Evolutionary conservation across 2,329 filamentous ascomycete species (phyloP).

Genomic region (Pochonia chlamydosporia): DNA sequence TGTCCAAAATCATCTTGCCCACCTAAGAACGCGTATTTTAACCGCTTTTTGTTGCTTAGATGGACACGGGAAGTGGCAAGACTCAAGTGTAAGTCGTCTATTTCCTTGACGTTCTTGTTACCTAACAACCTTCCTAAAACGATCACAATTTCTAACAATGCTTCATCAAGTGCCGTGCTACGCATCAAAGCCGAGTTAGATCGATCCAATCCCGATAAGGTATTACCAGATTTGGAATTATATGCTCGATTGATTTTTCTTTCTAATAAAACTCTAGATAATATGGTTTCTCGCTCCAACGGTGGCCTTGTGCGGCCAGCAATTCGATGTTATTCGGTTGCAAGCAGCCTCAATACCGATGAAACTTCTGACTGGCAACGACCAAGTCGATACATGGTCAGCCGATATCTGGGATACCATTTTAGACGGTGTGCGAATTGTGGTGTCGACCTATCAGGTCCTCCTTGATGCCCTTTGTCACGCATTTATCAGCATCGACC

Average conservation of each 20-base stretch:
- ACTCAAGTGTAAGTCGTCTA: constrained; percentile 59
- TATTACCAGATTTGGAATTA: constrained; percentile 21
- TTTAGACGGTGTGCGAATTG: constrained; percentile 59
- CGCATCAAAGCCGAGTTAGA: constrained; percentile 63
- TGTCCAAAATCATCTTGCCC: too few relatives aligned
- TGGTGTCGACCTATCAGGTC: constrained; percentile 73
- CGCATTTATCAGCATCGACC: constrained; percentile 62
- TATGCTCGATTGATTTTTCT: neutral
- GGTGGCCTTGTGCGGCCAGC: constrained; percentile 61
- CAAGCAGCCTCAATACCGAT: constrained; percentile 56
- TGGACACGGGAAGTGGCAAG: constrained; percentile 77
- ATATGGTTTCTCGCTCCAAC: constrained; percentile 74
- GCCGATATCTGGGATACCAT: constrained; percentile 61
- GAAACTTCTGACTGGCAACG: constrained; percentile 59
- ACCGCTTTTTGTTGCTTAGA: constrained; percentile 38
- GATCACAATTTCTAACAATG: constrained; percentile 1
- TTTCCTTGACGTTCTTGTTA: neutral
- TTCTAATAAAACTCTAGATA: constrained; percentile 25
- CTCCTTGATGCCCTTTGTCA: constrained; percentile 69
- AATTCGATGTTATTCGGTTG: constrained; percentile 51
- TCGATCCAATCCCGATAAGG: constrained; percentile 45
- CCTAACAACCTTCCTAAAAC: neutral
- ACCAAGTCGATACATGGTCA: constrained; percentile 70
- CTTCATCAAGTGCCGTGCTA: constrained; percentile 51
- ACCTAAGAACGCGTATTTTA: neutral